Conservation (phyloP, 2,329 filamentous ascomycete species). For the Pleomassaria siparia region DNA sequence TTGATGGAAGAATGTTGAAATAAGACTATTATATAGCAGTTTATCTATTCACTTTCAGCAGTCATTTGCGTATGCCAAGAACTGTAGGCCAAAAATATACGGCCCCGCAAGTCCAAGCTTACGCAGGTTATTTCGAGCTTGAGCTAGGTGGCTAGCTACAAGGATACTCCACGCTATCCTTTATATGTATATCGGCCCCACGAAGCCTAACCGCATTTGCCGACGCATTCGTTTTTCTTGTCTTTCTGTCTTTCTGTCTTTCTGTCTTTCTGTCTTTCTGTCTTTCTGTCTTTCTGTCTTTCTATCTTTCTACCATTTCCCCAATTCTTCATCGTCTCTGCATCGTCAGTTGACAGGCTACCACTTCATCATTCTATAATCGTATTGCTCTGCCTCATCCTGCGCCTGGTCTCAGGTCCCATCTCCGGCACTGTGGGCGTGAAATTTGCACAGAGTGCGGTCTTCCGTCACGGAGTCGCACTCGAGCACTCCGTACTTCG, state of each 20-base stretch:
- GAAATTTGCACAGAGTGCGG: not conserved
- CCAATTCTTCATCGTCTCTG: not conserved
- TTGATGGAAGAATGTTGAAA: too few relatives aligned
- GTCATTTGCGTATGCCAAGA: not conserved
- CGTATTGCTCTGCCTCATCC: not conserved
- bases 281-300: too few relatives aligned
- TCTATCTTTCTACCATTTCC: too few relatives aligned
- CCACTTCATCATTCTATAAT: not conserved
- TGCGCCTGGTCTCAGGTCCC: not conserved
- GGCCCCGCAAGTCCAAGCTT: not conserved
- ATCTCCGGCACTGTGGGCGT: not conserved
- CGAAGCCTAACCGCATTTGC: not conserved
- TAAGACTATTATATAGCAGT: too few relatives aligned
- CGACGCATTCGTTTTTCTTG: too few relatives aligned
- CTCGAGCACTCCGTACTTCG: slow-evolving; percentile 2
- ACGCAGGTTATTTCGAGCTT: not conserved
- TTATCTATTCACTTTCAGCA: not conserved
- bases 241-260: too few relatives aligned
- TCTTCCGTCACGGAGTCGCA: slow-evolving; percentile 4
- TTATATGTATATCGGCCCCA: not conserved
- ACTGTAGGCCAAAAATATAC: slow-evolving; percentile 1
- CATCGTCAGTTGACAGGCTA: not conserved
- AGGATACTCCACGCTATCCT: not conserved
- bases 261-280: too few relatives aligned
- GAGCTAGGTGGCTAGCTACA: too few relatives aligned